Base-by-base conservation (phyloP, 1,284 basidiomycete genomes). In the Agaricales sp. region DNA sequence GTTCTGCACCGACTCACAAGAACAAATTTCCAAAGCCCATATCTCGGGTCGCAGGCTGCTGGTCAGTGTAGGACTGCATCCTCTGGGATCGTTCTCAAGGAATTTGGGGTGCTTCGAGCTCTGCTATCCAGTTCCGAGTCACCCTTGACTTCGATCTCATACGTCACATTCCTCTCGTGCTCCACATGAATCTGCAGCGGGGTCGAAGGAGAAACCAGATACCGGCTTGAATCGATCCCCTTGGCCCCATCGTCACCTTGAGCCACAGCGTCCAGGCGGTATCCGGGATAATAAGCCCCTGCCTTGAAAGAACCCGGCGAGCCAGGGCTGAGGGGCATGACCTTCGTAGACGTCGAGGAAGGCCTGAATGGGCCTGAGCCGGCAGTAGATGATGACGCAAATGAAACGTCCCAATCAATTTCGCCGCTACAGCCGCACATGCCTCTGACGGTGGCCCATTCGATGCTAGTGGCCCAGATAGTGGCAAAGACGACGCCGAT, bases 401-500 rank as follows among this genome's bases (percentile, higher is more conserved):
- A 11, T 16, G 13, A 8, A 16, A n/a, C 39, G 6, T 20, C 39
- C 39, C 39, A 41, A 41, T 41, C 8, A 20, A 6, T 20, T 8
- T 18, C 8, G 16, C 19, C 8, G 8, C n/a, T 8, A 20, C 39
- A 41, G 16, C 8, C 16, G 16, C 39, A 41, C 8, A 11, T 6
- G 6, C n/a, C 48, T 4, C 37, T 46, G 4, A 45, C 24, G 25
- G 41, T 51, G 30, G 19, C 45, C 55, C 55, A 53, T 37, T 26
- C 49, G 19, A 46, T 51, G n/a, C 50, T 54, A 18, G 54, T 59
- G 2, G 63, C 60, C 66, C 66, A 68, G 37, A 68, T 57, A 0
- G 67, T 68, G 25, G 64, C 67, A 43, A 69, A 64, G 19, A 68
- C 61, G 6, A 67, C 61, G 2, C 67, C 66, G 21, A 68, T 55